A percentile compares a stretch with the other conserved stretches of the same genome.
These are phyloP conservation scores for Cryphonectria radicalis DNA, from an alignment of 2,329 filamentous ascomycete species.

Conservation along the genomic window DNA sequence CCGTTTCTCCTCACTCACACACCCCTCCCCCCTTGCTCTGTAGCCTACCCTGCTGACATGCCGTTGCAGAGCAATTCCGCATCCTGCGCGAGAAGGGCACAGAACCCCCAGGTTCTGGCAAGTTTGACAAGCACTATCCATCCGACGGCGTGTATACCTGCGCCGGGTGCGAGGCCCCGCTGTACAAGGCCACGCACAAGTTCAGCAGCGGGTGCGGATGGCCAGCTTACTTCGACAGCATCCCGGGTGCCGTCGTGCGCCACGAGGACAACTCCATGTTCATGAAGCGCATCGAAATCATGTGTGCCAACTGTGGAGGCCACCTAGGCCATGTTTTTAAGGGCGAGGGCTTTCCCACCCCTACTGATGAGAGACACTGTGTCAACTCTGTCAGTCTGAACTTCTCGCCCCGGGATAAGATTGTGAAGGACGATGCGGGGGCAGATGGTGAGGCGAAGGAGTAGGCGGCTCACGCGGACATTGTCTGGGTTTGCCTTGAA, in stretches of 20 bases:
- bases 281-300: conserved; percentile 89
- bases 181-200: conserved; percentile 93
- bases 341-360: conserved; percentile 80
- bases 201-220: conserved; percentile 97
- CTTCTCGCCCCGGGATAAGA: conserved; percentile 71
- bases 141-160: conserved; percentile 81
- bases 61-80: conserved; percentile 82
- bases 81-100: conserved; percentile 92
- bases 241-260: conserved; percentile 86
- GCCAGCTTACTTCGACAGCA: conserved; percentile 96
- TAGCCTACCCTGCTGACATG: background rate
- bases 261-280: conserved; percentile 78
- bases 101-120: conserved; percentile 77
- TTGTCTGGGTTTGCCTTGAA: background rate
- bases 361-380: conserved; percentile 95
- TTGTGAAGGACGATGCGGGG: conserved; percentile 43
- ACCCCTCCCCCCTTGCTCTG: background rate
- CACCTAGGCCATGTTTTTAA: conserved; percentile 92
- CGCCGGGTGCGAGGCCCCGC: conserved; percentile 80
- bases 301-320: conserved; percentile 92
- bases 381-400: conserved; percentile 92
- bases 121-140: conserved; percentile 86
- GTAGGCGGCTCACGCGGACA: background rate
- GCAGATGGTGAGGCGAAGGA: conserved; percentile 44
- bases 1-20: too few relatives aligned